A percentile compares a stretch with the other conserved stretches of the same genome.
Conservation (phyloP, 495 filamentous ascomycete species). For the Margaritispora aquatica region DNA sequence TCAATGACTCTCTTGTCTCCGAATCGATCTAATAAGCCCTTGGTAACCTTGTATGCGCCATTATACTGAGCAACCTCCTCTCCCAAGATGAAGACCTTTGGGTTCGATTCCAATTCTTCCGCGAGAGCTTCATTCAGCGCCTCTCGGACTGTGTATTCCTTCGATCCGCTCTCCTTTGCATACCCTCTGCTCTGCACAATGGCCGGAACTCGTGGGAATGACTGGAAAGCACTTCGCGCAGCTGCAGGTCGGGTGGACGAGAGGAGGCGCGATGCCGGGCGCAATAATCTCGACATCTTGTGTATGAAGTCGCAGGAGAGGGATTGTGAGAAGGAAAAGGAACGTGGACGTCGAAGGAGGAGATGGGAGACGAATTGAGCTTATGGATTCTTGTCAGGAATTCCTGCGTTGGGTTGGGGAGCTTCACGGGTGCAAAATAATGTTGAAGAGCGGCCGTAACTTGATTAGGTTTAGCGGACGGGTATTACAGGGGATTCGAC, state of each 20-base stretch:
- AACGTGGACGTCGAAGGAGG: neutral
- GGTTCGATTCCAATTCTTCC: slow-evolving; percentile 91
- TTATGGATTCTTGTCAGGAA: neutral
- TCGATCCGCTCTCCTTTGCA: slow-evolving; percentile 54
- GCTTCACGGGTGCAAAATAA: neutral
- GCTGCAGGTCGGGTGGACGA: slow-evolving; percentile 51
- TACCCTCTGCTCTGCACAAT: slow-evolving; percentile 44
- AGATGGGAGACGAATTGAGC: neutral
- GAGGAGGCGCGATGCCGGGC: slow-evolving; percentile 72
- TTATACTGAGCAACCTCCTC: slow-evolving; percentile 99
- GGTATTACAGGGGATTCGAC: neutral
- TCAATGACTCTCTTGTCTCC: slow-evolving; percentile 97
- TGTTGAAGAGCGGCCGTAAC: neutral
- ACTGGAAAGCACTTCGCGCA: slow-evolving; percentile 44
- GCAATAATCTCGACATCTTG: slow-evolving; percentile 67
- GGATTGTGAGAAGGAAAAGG: slow-evolving; percentile 15
- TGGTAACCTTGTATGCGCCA: slow-evolving; percentile 99
- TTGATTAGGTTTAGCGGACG: neutral
- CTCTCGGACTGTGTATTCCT: slow-evolving; percentile 95
- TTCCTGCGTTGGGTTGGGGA: neutral
- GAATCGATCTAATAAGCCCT: slow-evolving; percentile 93
- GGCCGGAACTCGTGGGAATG: slow-evolving; percentile 34
- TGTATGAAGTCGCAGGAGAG: slow-evolving; percentile 15
- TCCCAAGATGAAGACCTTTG: slow-evolving; percentile 90
- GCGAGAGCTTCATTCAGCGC: slow-evolving; percentile 96